Percentiles rank a stretch among this genome's conserved stretches.
These are phyloP conservation scores for Candida awuae DNA, from an alignment of 805 yeast species.

Conservation along the genomic window DNA sequence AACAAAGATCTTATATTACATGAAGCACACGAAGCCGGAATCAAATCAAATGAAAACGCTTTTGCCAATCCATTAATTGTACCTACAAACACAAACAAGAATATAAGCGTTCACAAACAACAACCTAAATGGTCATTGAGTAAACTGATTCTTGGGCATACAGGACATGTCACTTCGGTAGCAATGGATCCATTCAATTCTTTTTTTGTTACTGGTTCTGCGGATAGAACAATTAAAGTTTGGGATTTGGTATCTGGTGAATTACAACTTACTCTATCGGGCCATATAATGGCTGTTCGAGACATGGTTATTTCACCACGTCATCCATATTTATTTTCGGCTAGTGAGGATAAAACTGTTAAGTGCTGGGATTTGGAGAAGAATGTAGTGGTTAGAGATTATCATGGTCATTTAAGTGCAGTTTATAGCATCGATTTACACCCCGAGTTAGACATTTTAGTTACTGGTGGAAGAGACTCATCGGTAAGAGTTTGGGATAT, in stretches of 20 bases:
- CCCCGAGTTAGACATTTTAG: slow-evolving; percentile 76
- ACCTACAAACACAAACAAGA: slow-evolving; percentile 13
- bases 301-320: slow-evolving; percentile 63
- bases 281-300: slow-evolving; percentile 86
- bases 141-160: slow-evolving; percentile 78
- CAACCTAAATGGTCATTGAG: slow-evolving; percentile 65
- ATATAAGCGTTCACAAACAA: slow-evolving; percentile 16
- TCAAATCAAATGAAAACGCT: slow-evolving; percentile 13
- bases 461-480: slow-evolving; percentile 85
- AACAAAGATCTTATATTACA: slow-evolving; percentile 13
- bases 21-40: neutral
- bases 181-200: slow-evolving; percentile 79
- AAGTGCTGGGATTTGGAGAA: slow-evolving; percentile 95
- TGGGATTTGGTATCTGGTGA: slow-evolving; percentile 80
- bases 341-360: slow-evolving; percentile 88
- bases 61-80: slow-evolving; percentile 22
- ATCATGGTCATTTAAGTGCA: slow-evolving; percentile 91
- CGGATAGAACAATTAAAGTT: slow-evolving; percentile 79
- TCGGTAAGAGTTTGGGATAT: slow-evolving; percentile 92
- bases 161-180: slow-evolving; percentile 86
- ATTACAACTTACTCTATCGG: slow-evolving; percentile 70
- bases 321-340: slow-evolving; percentile 84
- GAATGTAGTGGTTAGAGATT: slow-evolving; percentile 72
- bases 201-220: slow-evolving; percentile 89
- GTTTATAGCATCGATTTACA: slow-evolving; percentile 78